phyloP scores from a whole-genome alignment of 306 rosid genomes.

The Malus fusca region DNA sequence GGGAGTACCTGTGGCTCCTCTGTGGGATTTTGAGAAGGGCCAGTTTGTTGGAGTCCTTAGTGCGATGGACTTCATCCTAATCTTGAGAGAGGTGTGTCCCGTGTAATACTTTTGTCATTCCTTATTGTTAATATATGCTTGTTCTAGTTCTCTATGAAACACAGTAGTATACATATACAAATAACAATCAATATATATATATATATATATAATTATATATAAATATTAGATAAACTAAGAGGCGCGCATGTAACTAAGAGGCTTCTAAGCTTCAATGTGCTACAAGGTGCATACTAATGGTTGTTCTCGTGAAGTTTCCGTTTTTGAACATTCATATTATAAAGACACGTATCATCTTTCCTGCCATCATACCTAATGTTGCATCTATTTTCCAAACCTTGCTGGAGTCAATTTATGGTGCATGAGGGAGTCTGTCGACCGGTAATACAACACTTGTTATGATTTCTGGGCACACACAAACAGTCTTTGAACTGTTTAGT shows the following conservation, averaged over 20 bases:
- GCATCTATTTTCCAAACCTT: background rate
- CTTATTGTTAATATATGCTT: slow-evolving; percentile 5
- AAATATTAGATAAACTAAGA: background rate
- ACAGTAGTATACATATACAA: background rate
- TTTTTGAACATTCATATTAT: background rate
- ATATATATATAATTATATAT: too few relatives aligned
- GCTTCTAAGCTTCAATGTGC: background rate
- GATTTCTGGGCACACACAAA: background rate
- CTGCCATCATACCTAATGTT: background rate
- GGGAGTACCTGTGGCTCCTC: slow-evolving; percentile 71
- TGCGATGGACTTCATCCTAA: slow-evolving; percentile 75
- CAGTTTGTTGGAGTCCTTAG: slow-evolving; percentile 70
- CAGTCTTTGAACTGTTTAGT: background rate
- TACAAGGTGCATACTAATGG: background rate
- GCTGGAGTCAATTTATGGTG: background rate
- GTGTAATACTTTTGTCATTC: slow-evolving; percentile 11
- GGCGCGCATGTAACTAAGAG: background rate
- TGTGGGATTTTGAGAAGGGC: slow-evolving; percentile 56
- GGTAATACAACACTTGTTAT: background rate
- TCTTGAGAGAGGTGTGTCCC: slow-evolving; percentile 69
- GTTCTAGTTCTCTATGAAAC: slow-evolving; percentile 10
- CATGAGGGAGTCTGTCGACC: background rate
- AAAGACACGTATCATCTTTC: background rate
- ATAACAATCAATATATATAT: background rate
- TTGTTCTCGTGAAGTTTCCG: background rate